Conservation (phyloP, 2,329 filamentous ascomycete genomes). For the Colletotrichum sp. region DNA sequence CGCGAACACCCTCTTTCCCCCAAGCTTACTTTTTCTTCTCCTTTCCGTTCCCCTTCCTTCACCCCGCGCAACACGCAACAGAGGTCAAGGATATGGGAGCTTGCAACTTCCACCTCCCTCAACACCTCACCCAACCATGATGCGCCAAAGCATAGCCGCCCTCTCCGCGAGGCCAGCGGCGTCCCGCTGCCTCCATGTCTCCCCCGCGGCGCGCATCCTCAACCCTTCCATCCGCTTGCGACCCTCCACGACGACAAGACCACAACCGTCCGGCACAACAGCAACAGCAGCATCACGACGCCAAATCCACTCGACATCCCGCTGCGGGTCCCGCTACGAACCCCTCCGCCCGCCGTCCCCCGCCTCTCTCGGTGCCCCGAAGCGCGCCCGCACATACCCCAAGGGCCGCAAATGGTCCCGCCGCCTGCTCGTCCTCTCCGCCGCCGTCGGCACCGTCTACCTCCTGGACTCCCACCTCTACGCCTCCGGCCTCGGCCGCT, state of each 20-base stretch:
- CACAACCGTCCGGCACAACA: background rate
- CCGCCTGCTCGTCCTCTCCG: slow-evolving; percentile 67
- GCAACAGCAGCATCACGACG: background rate
- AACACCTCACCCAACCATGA: slow-evolving; percentile 22
- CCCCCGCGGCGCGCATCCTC: background rate
- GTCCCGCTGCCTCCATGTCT: slow-evolving; percentile 3
- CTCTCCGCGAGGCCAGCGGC: slow-evolving; percentile 22
- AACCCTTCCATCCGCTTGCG: background rate
- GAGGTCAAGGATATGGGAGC: background rate
- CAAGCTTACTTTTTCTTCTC: background rate
- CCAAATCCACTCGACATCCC: slow-evolving; percentile 25
- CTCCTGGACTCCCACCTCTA: slow-evolving; percentile 75
- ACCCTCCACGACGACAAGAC: background rate
- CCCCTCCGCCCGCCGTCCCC: slow-evolving; percentile 79
- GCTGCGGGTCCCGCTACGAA: slow-evolving; percentile 61
- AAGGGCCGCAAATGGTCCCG: slow-evolving; percentile 78
- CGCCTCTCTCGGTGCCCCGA: slow-evolving; percentile 74
- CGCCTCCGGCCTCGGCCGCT: slow-evolving; percentile 78
- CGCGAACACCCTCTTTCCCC: background rate
- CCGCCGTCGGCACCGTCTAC: slow-evolving; percentile 66
- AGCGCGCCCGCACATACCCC: slow-evolving; percentile 71
- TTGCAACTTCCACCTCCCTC: background rate
- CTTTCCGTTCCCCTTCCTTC: background rate
- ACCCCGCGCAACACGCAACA: background rate
- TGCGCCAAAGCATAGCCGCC: slow-evolving; percentile 28